Conservation (phyloP, 768 basidiomycete species). For the Mycena olivaceomarginata region DNA sequence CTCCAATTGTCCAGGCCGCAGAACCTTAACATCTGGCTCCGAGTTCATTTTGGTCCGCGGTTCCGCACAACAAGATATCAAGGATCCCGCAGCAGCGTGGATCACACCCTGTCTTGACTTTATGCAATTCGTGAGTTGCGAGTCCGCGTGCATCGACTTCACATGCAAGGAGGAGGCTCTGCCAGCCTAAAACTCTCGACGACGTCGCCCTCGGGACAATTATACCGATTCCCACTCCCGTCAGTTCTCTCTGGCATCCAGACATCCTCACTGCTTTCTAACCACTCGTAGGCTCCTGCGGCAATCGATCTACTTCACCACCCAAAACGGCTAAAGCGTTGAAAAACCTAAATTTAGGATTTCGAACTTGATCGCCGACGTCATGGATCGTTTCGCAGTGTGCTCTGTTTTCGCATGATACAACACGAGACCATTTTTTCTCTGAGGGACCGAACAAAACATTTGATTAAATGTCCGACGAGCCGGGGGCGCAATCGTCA, state of each 20-base stretch:
- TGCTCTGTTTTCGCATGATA: not conserved
- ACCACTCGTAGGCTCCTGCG: not conserved
- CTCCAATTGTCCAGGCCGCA: too few relatives aligned
- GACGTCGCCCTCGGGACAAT: too few relatives aligned
- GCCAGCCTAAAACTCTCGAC: too few relatives aligned
- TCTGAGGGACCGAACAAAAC: not conserved
- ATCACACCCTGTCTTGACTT: not conserved
- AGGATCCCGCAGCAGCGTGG: not conserved
- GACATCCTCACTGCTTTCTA: not conserved
- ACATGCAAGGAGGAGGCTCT: not conserved
- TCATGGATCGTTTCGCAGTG: not conserved
- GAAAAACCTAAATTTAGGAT: not conserved
- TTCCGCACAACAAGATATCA: not conserved
- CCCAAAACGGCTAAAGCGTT: not conserved
- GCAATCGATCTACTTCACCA: not conserved
- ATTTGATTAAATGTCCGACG: not conserved
- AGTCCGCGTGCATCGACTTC: not conserved
- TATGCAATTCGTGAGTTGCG: not conserved
- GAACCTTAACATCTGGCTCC: not conserved
- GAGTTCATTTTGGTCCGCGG: not conserved
- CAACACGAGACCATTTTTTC: not conserved
- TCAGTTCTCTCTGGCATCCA: not conserved
- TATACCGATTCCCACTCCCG: too few relatives aligned
- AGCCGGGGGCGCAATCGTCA: not conserved
- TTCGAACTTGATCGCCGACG: not conserved